Evolutionary conservation across 75 land plant species (phyloP).

Genomic region (Picea glauca): DNA sequence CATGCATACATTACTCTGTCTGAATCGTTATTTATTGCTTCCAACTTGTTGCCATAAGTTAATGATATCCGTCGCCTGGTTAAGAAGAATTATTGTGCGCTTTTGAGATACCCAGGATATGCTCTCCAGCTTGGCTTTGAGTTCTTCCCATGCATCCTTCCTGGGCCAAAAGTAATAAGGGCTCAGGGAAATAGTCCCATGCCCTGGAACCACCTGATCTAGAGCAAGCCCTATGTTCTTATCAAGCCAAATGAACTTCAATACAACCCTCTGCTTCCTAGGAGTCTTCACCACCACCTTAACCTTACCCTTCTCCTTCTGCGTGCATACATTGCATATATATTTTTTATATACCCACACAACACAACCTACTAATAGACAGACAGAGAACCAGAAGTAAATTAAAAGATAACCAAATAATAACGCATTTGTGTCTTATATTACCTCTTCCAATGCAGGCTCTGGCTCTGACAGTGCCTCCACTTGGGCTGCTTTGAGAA

Average conservation of each 20-base stretch:
- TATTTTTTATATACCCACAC: too few relatives aligned
- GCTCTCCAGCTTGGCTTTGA: conserved; percentile 38
- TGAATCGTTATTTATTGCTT: too few relatives aligned
- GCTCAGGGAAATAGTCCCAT: conserved; percentile 40
- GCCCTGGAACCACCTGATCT: conserved; percentile 42
- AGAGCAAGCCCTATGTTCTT: conserved; percentile 44
- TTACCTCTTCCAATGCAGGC: too few relatives aligned
- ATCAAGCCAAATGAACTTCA: conserved; percentile 45
- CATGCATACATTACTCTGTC: too few relatives aligned
- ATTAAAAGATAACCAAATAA: background rate
- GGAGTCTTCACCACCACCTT: conserved; percentile 5
- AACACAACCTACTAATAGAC: too few relatives aligned
- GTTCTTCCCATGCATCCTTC: conserved; percentile 54
- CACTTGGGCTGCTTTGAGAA: too few relatives aligned
- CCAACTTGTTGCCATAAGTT: conserved; percentile 42
- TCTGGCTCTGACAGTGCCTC: too few relatives aligned
- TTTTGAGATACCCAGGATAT: conserved; percentile 42
- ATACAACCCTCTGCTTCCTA: conserved; percentile 27
- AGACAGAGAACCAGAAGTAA: background rate
- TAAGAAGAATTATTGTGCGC: conserved; percentile 41
- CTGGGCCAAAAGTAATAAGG: conserved; percentile 52
- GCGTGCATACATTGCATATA: too few relatives aligned
- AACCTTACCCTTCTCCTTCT: background rate
- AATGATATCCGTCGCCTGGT: conserved; percentile 51
- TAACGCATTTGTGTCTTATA: background rate